Percentiles rank a stretch among this genome's conserved stretches.
Evolutionary conservation across 164 flowering plant species (phyloP).

Genomic region (Magnolia changhungtana): DNA sequence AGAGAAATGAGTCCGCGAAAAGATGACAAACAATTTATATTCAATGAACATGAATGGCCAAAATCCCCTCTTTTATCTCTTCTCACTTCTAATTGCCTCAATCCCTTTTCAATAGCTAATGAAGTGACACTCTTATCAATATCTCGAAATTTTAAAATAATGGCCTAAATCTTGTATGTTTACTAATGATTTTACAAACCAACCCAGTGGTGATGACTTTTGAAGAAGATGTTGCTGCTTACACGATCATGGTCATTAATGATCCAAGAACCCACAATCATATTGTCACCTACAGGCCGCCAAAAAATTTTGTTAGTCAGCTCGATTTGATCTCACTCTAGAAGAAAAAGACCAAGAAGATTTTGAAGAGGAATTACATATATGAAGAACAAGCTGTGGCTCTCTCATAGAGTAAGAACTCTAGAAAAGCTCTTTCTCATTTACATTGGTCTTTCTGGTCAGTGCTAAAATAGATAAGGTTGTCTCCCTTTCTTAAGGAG

Average conservation of each 20-base stretch:
- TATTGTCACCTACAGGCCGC: neutral
- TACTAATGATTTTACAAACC: neutral
- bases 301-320: neutral
- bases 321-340: constrained; percentile 3
- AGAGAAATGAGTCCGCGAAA: too few relatives aligned
- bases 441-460: too few relatives aligned
- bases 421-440: neutral
- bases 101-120: too few relatives aligned
- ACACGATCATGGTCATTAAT: constrained; percentile 6
- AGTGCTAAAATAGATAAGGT: too few relatives aligned
- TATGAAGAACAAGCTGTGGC: neutral
- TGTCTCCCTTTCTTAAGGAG: too few relatives aligned
- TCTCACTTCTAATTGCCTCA: too few relatives aligned
- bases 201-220: neutral
- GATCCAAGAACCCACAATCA: constrained; percentile 3
- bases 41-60: too few relatives aligned
- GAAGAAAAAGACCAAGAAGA: neutral
- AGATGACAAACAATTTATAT: too few relatives aligned
- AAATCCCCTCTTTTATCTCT: neutral
- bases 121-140: neutral
- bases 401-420: constrained; percentile 7
- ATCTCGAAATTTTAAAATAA: neutral
- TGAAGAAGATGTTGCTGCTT: constrained; percentile 4
- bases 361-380: neutral
- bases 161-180: neutral